phyloP scores from a whole-genome alignment of 2,329 filamentous ascomycete species.

The Penicillium sp. region DNA sequence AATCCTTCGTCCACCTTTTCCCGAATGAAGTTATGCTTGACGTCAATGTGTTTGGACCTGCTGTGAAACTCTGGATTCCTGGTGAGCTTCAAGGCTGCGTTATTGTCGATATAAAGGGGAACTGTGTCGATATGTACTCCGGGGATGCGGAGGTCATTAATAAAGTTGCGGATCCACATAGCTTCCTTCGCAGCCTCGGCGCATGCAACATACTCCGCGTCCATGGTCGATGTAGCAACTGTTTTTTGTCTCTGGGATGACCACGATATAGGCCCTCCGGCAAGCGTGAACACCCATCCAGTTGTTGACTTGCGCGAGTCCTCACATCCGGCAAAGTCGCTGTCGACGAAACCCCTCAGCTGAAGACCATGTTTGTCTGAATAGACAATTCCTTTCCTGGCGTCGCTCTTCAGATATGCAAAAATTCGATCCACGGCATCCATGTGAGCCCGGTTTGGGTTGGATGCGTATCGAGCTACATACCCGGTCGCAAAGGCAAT shows the following conservation, averaged over 20 bases:
- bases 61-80: too few relatives aligned
- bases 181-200: neutral
- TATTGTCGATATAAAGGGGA: too few relatives aligned
- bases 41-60: too few relatives aligned
- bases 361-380: neutral
- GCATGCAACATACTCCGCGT: neutral
- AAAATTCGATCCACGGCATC: neutral
- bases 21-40: too few relatives aligned
- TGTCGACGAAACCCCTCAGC: neutral
- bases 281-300: neutral
- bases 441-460: neutral
- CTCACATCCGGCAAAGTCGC: neutral
- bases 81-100: too few relatives aligned
- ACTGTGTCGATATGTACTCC: too few relatives aligned
- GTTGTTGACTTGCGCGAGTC: neutral
- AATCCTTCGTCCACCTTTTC: too few relatives aligned
- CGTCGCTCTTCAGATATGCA: neutral
- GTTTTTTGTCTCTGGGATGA: neutral
- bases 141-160: neutral
- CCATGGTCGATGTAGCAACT: neutral
- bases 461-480: neutral
- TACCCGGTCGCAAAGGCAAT: neutral
- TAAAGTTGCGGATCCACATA: neutral
- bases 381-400: neutral
- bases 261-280: neutral